Evolutionary conservation across 139 green algal genomes (phyloP).

Genomic region (Yamagishiella unicocca): DNA sequence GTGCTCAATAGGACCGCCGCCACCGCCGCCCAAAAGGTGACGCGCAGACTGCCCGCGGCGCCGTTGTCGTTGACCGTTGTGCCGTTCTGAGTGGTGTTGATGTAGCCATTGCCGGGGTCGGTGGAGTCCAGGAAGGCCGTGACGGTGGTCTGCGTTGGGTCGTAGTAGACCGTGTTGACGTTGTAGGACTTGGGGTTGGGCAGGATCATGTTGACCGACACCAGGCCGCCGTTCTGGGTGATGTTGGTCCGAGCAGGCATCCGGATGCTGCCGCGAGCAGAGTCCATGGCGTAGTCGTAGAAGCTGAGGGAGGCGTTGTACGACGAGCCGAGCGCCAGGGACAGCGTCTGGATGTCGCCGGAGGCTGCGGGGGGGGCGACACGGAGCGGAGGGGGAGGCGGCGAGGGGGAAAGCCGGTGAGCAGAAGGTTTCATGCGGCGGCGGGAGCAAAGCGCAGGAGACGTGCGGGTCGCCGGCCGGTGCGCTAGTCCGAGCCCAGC

Average conservation of each 20-base stretch:
- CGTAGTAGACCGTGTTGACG: not conserved
- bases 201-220: not conserved
- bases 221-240: not conserved
- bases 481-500: too few species aligned
- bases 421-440: not conserved
- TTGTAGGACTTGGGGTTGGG: not conserved
- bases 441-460: not conserved
- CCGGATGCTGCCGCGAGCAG: too few species aligned
- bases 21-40: conserved; percentile 1
- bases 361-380: not conserved
- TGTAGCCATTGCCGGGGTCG: conserved; percentile 10
- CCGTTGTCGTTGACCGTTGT: not conserved
- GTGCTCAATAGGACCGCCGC: not conserved
- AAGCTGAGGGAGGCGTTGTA: conserved; percentile 29
- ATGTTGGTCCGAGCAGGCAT: not conserved
- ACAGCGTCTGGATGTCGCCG: not conserved
- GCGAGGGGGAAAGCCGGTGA: not conserved
- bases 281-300: conserved; percentile 17
- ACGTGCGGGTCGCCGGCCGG: too few species aligned
- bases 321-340: not conserved
- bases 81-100: not conserved
- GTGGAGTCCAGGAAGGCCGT: not conserved
- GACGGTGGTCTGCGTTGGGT: conserved; percentile 15
- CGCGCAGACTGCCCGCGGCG: not conserved
- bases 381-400: not conserved